Evolutionary conservation across 257 asterid genomes (phyloP), one percentile per base, ranked within the genome.

Genomic region (Hygrophila difformis): DNA sequence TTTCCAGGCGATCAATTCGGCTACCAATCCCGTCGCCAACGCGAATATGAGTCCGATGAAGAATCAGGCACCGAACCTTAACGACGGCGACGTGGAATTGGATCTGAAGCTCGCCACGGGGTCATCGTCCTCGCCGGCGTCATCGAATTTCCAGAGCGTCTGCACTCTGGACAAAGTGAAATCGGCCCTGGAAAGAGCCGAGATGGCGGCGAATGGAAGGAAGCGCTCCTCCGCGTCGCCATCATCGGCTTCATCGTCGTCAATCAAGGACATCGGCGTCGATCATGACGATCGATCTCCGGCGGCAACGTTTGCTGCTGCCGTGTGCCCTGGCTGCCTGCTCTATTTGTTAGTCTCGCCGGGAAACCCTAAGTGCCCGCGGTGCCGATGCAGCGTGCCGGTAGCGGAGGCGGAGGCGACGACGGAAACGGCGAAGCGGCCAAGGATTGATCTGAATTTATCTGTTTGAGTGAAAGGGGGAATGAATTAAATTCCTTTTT

Each of bases 211-310:
- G 8, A 26, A 26, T 0, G 54, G 10, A 19, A 74, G 74, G 7
- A 64, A 26, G 31, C 4, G 0, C 8, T 73, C 84, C 0, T 33
- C 58, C 58, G 62, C 84, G 48, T 73, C 88, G 4, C 75, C 84
- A 1, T 59, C 88, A 0, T 64, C 96, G 3, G 74, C 78, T 12
- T 76, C 96, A 0, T 79, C 88, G 0, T 79, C 93, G 3, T 82
- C 93, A 0, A 47, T 68, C 39, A 71, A 51, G 49, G 77, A 70
- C 29, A 48, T 52, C 10, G 74, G 52, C 44, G 29, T 23, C 5
- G 49, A 43, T 24, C 36, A 26, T 26, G 4, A 26, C 31, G 0
- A 26, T 26, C 7, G 31, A 26, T 7, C 60, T 6, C 49, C 64
- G 2, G 13, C 68, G 1, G 46, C 59, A 19, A 57, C 70, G 17